Evolutionary conservation across 495 filamentous ascomycete species (phyloP).

Genomic region (Penicillium flavigenum): DNA sequence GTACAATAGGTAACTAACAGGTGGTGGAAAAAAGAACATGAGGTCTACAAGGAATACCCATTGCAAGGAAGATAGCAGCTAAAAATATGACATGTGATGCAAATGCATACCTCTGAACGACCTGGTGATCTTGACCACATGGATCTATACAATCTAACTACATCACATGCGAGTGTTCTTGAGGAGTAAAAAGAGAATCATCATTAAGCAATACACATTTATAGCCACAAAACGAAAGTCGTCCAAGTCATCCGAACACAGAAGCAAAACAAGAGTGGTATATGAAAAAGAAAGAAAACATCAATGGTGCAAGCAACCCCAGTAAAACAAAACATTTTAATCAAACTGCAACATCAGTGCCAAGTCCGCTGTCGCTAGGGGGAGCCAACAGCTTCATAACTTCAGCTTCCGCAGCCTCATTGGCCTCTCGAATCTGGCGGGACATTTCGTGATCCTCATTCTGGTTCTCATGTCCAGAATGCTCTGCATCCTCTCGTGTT

Average conservation of each 20-base stretch:
- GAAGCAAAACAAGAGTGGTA: conserved; percentile 30
- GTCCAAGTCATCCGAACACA: conserved; percentile 25
- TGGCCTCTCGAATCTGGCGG: conserved; percentile 28
- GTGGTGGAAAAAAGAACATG: not conserved
- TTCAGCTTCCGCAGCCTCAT: conserved; percentile 33
- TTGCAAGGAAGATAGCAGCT: not conserved
- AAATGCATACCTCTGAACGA: not conserved
- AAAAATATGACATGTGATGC: not conserved
- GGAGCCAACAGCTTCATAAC: conserved; percentile 32
- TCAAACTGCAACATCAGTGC: conserved; percentile 40
- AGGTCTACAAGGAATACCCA: not conserved
- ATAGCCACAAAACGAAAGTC: conserved; percentile 22
- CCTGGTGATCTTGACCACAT: conserved; percentile 4
- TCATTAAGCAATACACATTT: conserved; percentile 16
- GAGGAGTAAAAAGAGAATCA: conserved; percentile 4
- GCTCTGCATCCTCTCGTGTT: conserved; percentile 13
- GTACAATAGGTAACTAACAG: not conserved
- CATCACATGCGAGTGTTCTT: conserved; percentile 5
- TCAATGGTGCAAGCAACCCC: conserved; percentile 17
- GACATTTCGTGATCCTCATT: conserved; percentile 20
- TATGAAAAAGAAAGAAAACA: conserved; percentile 27
- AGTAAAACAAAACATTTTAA: conserved; percentile 11
- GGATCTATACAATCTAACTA: conserved; percentile 6
- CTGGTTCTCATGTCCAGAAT: conserved; percentile 5
- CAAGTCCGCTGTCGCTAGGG: conserved; percentile 47